Conservation (phyloP, 2,329 filamentous ascomycete species). For the Nigrospora oryzae region DNA sequence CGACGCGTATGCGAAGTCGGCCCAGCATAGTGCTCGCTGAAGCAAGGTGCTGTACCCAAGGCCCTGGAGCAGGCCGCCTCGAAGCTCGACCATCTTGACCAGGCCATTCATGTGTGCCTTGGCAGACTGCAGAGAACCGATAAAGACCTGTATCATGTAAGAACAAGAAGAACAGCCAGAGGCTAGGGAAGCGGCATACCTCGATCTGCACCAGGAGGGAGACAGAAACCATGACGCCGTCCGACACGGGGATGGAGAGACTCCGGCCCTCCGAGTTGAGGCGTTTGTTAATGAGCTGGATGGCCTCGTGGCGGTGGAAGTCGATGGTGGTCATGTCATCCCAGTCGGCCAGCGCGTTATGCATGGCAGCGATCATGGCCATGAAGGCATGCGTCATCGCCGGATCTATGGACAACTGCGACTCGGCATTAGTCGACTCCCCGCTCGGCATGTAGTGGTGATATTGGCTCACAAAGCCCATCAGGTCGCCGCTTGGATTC, state of each 20-base stretch:
- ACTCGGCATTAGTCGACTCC: too few species aligned
- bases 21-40: constrained; percentile 22
- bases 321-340: constrained; percentile 22
- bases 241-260: constrained; percentile 18
- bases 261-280: constrained; percentile 20
- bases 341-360: constrained; percentile 22
- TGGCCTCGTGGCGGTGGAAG: constrained; percentile 22
- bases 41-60: constrained; percentile 20
- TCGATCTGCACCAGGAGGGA: constrained; percentile 23
- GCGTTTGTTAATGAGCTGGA: constrained; percentile 22
- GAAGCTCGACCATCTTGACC: constrained; percentile 20
- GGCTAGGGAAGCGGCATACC: constrained; percentile 6
- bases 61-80: constrained; percentile 19
- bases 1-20: constrained; percentile 23
- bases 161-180: neutral
- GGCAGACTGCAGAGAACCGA: constrained; percentile 18
- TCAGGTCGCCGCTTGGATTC: constrained; percentile 21
- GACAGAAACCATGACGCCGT: constrained; percentile 21
- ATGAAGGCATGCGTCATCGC: constrained; percentile 22
- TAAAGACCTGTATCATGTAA: constrained; percentile 14
- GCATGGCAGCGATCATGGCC: constrained; percentile 23
- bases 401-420: constrained; percentile 20
- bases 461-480: constrained; percentile 13
- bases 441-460: neutral
- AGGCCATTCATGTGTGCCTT: constrained; percentile 22